A percentile compares a stretch with the other conserved stretches of the same genome.
These are phyloP conservation scores for Neocucurbitaria cava DNA, from an alignment of 2,329 filamentous ascomycete genomes.

Conservation along the genomic window DNA sequence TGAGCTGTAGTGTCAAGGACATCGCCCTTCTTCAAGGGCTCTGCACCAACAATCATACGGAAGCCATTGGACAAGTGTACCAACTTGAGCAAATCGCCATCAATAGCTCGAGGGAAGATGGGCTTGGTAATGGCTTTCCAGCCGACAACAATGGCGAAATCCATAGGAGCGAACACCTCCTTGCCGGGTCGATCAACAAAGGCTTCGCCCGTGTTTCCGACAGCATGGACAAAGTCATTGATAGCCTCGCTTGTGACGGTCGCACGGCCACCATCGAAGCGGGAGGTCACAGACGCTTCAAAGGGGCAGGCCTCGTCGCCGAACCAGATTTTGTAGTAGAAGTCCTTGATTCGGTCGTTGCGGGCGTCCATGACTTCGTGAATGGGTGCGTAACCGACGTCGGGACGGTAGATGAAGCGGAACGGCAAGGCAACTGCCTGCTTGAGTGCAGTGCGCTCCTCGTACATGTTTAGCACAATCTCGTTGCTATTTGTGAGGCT, in stretches of 20 bases:
- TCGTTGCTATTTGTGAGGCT: slow-evolving; percentile 77
- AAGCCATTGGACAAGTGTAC: slow-evolving; percentile 97
- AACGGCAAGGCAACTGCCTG: slow-evolving; percentile 84
- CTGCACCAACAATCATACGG: slow-evolving; percentile 95
- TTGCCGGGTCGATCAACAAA: slow-evolving; percentile 97
- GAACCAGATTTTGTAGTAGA: slow-evolving; percentile 99
- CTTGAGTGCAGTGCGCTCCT: slow-evolving; percentile 86
- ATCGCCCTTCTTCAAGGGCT: slow-evolving; percentile 95
- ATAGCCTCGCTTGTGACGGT: slow-evolving; percentile 91
- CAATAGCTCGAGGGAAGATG: slow-evolving; percentile 95
- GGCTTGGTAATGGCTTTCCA: slow-evolving; percentile 99
- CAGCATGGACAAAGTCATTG: slow-evolving; percentile 98
- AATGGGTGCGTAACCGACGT: slow-evolving; percentile 96
- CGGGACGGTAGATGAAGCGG: slow-evolving; percentile 90
- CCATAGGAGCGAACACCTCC: slow-evolving; percentile 94
- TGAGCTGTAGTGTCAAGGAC: slow-evolving; percentile 90
- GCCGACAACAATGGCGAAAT: slow-evolving; percentile 96
- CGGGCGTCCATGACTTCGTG: slow-evolving; percentile 94
- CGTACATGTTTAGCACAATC: slow-evolving; percentile 88
- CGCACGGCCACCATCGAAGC: slow-evolving; percentile 87
- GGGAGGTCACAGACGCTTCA: slow-evolving; percentile 81
- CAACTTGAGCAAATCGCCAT: slow-evolving; percentile 93
- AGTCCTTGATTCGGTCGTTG: slow-evolving; percentile 98
- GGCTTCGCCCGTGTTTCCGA: slow-evolving; percentile 95
- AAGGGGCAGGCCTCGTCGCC: slow-evolving; percentile 84